Evolutionary conservation across 257 asterid genomes (phyloP).

Genomic region (Leonotis leonurus): DNA sequence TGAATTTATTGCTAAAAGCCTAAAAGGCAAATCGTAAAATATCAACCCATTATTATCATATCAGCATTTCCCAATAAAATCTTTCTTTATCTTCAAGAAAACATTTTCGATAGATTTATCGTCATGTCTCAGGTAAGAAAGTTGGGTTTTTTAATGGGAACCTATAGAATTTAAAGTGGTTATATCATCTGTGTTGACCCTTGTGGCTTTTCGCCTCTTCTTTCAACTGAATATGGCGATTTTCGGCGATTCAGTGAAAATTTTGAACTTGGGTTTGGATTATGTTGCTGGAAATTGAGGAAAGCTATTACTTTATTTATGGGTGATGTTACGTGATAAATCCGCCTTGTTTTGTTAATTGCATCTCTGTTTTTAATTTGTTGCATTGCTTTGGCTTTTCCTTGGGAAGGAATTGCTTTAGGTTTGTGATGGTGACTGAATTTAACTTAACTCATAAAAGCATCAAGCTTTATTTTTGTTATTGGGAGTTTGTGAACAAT

Average conservation of each 20-base stretch:
- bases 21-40: too few relatives aligned
- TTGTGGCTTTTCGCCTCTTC: background rate
- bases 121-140: constrained; percentile 25
- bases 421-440: background rate
- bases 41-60: too few relatives aligned
- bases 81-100: background rate
- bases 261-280: background rate
- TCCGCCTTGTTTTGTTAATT: background rate
- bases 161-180: background rate
- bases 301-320: background rate
- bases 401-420: background rate
- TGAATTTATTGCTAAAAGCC: too few relatives aligned
- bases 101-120: background rate
- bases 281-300: background rate
- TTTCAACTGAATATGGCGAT: background rate
- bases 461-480: background rate
- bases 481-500: background rate
- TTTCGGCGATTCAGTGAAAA: too few relatives aligned
- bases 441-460: constrained; percentile 3
- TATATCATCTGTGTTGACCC: constrained; percentile 1
- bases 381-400: background rate
- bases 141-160: background rate
- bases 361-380: background rate
- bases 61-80: constrained; percentile 11
- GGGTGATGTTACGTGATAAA: background rate